phyloP scores from a whole-genome alignment of 805 yeast species.

The Hanseniaspora osmophila region DNA sequence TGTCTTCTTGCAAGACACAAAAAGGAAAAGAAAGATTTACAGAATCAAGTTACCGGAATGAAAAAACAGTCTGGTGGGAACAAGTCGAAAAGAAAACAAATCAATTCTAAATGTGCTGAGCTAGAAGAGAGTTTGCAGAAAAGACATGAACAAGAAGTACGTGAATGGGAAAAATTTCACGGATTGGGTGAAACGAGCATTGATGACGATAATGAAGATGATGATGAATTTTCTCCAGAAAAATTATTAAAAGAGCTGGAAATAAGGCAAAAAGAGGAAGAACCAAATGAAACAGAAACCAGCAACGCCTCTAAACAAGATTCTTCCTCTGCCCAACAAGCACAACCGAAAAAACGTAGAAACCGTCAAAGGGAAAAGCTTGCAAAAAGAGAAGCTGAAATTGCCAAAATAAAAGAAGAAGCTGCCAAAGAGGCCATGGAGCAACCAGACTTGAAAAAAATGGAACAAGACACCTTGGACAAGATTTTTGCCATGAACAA shows the following conservation, averaged over 20 bases:
- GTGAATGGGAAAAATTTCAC: slow-evolving; percentile 8
- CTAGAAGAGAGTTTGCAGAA: slow-evolving; percentile 42
- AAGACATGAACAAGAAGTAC: slow-evolving; percentile 42
- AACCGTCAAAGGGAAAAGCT: slow-evolving; percentile 78
- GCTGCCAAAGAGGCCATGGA: slow-evolving; percentile 58
- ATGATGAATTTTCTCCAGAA: slow-evolving; percentile 52
- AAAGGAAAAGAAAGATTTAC: slow-evolving; percentile 53
- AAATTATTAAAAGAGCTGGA: slow-evolving; percentile 46
- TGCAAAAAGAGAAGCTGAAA: slow-evolving; percentile 61
- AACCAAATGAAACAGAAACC: slow-evolving; percentile 6
- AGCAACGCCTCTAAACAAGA: background rate
- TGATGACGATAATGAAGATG: slow-evolving; percentile 23
- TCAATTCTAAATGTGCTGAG: slow-evolving; percentile 41
- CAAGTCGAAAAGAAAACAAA: slow-evolving; percentile 42
- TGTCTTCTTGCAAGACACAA: slow-evolving; percentile 35
- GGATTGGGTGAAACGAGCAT: slow-evolving; percentile 5
- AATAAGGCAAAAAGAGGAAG: slow-evolving; percentile 21
- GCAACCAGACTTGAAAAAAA: slow-evolving; percentile 52
- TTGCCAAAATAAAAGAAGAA: slow-evolving; percentile 44
- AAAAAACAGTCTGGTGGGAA: slow-evolving; percentile 77
- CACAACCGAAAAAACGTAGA: slow-evolving; percentile 29
- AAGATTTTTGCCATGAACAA: slow-evolving; percentile 34
- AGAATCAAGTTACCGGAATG: slow-evolving; percentile 55
- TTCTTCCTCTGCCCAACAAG: slow-evolving; percentile 3
- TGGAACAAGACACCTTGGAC: slow-evolving; percentile 56